Evolutionary conservation across 305 asterid species (phyloP).

Genomic region (Fraxinus sp.): DNA sequence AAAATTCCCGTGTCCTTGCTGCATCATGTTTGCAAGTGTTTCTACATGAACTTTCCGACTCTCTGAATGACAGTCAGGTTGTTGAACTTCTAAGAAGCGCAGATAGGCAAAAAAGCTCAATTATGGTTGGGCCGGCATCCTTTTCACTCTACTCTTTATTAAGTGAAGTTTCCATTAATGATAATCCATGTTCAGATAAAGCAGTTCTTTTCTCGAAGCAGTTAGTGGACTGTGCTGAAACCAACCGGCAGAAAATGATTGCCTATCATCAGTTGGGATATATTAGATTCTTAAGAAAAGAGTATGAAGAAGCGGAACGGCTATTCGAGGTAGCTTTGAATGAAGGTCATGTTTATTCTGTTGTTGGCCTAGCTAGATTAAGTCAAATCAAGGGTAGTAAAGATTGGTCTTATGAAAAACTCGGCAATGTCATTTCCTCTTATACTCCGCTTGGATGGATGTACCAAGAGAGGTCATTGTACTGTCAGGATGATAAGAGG

Average conservation of each 20-base stretch:
- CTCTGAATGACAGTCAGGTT: conserved; percentile 59
- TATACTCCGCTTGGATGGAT: conserved; percentile 83
- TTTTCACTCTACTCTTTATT: conserved; percentile 80
- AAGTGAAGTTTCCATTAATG: conserved; percentile 68
- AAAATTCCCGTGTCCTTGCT: conserved; percentile 71
- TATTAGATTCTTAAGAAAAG: conserved; percentile 62
- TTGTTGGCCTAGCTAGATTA: conserved; percentile 72
- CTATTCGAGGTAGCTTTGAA: conserved; percentile 65
- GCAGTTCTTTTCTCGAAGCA: conserved; percentile 58
- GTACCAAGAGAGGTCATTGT: conserved; percentile 90
- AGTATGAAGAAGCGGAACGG: conserved; percentile 62
- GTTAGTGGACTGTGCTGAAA: conserved; percentile 61
- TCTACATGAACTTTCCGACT: conserved; percentile 69
- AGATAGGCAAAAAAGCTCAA: conserved; percentile 60
- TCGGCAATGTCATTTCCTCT: conserved; percentile 65
- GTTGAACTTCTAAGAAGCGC: conserved; percentile 65
- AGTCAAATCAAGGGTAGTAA: conserved; percentile 52
- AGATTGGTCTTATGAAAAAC: conserved; percentile 53
- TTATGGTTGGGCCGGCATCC: conserved; percentile 69
- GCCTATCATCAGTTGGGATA: conserved; percentile 87
- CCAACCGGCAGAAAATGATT: conserved; percentile 63
- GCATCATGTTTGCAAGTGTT: conserved; percentile 90
- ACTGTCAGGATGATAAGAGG: conserved; percentile 57
- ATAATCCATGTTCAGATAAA: conserved; percentile 66
- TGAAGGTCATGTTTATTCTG: conserved; percentile 78